Percentiles rank a stretch among this genome's conserved stretches.
phyloP scores from a whole-genome alignment of 768 basidiomycete species.

The Rhizopogon roseolus region DNA sequence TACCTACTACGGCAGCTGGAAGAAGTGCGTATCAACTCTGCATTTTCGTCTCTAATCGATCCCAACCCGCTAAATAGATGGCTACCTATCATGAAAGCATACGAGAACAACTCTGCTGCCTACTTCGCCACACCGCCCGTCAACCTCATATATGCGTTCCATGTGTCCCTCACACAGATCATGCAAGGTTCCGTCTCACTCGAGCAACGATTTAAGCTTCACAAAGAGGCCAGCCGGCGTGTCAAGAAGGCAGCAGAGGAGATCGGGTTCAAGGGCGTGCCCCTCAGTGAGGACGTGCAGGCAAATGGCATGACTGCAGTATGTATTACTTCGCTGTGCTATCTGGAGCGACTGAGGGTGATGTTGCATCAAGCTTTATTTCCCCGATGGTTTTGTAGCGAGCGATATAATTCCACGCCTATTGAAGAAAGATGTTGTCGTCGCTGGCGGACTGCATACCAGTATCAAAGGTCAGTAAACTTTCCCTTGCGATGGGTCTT shows the following conservation, averaged over 20 bases:
- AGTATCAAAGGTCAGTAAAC: slow-evolving; percentile 65
- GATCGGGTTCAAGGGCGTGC: slow-evolving; percentile 73
- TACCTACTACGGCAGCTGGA: slow-evolving; percentile 89
- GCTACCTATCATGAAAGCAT: slow-evolving; percentile 92
- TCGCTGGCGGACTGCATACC: slow-evolving; percentile 86
- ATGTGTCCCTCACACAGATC: slow-evolving; percentile 74
- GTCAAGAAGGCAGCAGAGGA: slow-evolving; percentile 62
- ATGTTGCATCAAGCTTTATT: slow-evolving; percentile 53
- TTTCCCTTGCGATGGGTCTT: neutral
- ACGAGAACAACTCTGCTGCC: slow-evolving; percentile 73
- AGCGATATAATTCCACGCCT: slow-evolving; percentile 76
- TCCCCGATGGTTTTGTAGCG: slow-evolving; percentile 75
- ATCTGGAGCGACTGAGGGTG: slow-evolving; percentile 1
- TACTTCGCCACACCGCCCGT: slow-evolving; percentile 97
- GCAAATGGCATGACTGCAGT: slow-evolving; percentile 97
- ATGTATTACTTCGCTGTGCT: slow-evolving; percentile 12
- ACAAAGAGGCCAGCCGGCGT: slow-evolving; percentile 61
- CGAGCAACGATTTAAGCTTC: slow-evolving; percentile 71
- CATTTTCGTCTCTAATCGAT: neutral
- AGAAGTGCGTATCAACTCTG: slow-evolving; percentile 44
- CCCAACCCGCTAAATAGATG: slow-evolving; percentile 41
- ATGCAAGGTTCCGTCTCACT: slow-evolving; percentile 59
- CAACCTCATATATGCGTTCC: slow-evolving; percentile 90
- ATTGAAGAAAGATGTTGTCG: slow-evolving; percentile 64
- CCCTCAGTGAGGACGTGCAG: slow-evolving; percentile 52